Conservation (phyloP, 495 filamentous ascomycete genomes). For the Trichoderma asperelloides region DNA sequence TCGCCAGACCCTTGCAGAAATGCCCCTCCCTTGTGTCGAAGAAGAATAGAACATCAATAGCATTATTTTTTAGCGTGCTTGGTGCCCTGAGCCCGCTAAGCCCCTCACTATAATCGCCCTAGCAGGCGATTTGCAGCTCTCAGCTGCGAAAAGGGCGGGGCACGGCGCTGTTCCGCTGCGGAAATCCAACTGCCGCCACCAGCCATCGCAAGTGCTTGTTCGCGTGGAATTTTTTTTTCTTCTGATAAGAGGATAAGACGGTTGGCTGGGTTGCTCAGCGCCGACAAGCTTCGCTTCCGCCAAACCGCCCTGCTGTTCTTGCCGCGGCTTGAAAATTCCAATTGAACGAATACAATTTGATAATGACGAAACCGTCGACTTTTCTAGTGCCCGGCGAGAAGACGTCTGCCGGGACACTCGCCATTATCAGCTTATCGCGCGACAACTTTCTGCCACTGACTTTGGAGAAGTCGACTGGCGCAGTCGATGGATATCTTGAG, state of each 20-base stretch:
- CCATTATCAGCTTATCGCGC: slow-evolving; percentile 75
- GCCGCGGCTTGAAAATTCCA: neutral
- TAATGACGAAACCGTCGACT: slow-evolving; percentile 46
- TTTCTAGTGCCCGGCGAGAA: slow-evolving; percentile 58
- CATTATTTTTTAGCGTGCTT: slow-evolving; percentile 2
- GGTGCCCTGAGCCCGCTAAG: neutral
- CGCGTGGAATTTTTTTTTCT: neutral
- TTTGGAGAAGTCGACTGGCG: slow-evolving; percentile 50
- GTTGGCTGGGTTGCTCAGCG: neutral
- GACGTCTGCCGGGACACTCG: slow-evolving; percentile 50
- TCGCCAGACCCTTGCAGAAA: neutral
- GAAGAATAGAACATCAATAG: neutral
- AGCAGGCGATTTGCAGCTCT: neutral
- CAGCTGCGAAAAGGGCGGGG: neutral
- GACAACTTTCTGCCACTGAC: slow-evolving; percentile 70
- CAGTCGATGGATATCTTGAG: slow-evolving; percentile 64
- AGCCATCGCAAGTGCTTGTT: neutral
- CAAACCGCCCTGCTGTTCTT: neutral
- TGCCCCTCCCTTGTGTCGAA: slow-evolving; percentile 1
- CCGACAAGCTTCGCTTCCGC: neutral
- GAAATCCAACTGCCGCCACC: neutral
- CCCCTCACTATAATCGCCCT: slow-evolving; percentile 6
- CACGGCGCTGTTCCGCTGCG: slow-evolving; percentile 1
- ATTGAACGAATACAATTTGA: neutral
- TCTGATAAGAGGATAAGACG: neutral